Evolutionary conservation across 495 filamentous ascomycete genomes (phyloP).

Genomic region (Neurospora tetraspora): DNA sequence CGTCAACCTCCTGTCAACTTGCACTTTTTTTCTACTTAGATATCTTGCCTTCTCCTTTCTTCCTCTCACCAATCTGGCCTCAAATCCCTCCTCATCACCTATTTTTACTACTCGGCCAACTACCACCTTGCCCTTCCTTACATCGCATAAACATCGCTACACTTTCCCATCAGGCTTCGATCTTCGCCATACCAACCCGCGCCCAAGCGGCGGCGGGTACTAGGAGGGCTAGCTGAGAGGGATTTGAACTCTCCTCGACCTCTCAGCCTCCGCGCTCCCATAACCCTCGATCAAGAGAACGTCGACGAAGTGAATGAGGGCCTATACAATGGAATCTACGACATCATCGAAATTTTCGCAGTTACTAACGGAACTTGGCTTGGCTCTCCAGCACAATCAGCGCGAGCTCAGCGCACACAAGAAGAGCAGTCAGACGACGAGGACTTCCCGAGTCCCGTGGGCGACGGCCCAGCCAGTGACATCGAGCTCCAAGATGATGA

Average conservation of each 20-base stretch:
- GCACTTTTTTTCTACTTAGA: not conserved
- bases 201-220: not conserved
- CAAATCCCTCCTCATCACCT: not conserved
- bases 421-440: conserved; percentile 11
- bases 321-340: conserved; percentile 11
- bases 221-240: conserved; percentile 11
- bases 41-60: not conserved
- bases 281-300: conserved; percentile 17
- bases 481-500: not conserved
- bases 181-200: not conserved
- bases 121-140: not conserved
- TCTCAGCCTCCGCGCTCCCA: too few species aligned
- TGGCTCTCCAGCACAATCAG: conserved; percentile 2
- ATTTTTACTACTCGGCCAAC: not conserved
- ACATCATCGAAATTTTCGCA: conserved; percentile 10
- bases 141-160: not conserved
- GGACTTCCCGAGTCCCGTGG: conserved; percentile 1
- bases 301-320: conserved; percentile 6
- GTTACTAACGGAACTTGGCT: conserved; percentile 11
- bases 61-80: not conserved
- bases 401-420: not conserved
- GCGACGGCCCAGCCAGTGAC: not conserved
- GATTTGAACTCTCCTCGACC: conserved; percentile 9
- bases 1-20: not conserved
- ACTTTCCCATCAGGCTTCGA: not conserved